phyloP scores from a whole-genome alignment of 108 stramenopile genomes.

The Nannochloropsis salina region DNA sequence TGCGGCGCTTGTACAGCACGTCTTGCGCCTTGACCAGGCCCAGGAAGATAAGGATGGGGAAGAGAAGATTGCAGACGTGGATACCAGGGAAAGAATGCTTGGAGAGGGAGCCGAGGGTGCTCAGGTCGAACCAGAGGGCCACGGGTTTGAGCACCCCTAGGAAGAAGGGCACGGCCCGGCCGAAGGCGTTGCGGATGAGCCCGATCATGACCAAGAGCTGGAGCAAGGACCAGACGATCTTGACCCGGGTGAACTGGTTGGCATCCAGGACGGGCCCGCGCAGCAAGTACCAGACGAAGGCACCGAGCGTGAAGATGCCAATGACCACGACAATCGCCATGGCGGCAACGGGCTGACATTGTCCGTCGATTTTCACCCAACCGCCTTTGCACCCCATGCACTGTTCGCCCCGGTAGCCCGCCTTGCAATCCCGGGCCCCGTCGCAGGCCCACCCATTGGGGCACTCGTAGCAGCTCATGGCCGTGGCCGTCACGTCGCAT shows the following conservation, averaged over 20 bases:
- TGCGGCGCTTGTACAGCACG: neutral
- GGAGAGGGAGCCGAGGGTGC: neutral
- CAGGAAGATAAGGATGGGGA: neutral
- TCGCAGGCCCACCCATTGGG: neutral
- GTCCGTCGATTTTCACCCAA: neutral
- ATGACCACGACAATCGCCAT: neutral
- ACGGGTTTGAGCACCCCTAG: neutral
- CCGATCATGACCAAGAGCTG: conserved; percentile 1
- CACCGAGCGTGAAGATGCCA: neutral
- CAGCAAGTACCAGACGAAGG: neutral
- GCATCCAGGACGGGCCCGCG: neutral
- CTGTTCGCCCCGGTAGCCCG: neutral
- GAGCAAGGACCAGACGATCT: conserved; percentile 11
- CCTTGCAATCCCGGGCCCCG: neutral
- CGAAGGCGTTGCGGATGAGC: conserved; percentile 17
- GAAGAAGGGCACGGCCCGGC: neutral
- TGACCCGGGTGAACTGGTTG: neutral
- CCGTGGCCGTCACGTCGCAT: neutral
- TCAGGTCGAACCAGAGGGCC: neutral
- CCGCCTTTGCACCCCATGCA: conserved; percentile 9
- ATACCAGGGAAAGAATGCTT: neutral
- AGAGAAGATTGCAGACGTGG: neutral
- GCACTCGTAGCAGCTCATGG: conserved; percentile 10
- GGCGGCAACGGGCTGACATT: neutral
- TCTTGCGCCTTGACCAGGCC: neutral